These are phyloP conservation scores for Camelina neglecta DNA, from an alignment of 345 rosid genomes.

Conservation along the genomic window DNA sequence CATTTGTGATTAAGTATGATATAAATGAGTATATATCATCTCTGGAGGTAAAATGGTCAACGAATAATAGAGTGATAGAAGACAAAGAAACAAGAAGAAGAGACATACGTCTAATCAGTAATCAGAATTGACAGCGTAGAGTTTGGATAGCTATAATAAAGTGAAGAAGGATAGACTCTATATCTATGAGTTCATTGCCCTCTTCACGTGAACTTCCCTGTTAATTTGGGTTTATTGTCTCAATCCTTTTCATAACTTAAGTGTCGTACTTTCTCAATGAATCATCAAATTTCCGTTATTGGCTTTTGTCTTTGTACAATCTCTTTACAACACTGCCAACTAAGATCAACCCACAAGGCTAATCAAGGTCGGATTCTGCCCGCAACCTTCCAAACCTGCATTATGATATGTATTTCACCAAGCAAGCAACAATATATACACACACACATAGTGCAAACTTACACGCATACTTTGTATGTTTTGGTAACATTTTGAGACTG, in stretches of 20 bases:
- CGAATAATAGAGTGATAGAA: slow-evolving; percentile 16
- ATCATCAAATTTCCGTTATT: background rate
- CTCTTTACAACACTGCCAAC: background rate
- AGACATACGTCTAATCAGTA: slow-evolving; percentile 33
- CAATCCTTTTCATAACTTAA: background rate
- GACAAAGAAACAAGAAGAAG: slow-evolving; percentile 2
- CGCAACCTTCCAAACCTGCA: background rate
- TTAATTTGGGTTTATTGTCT: slow-evolving; percentile 14
- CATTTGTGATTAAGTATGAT: background rate
- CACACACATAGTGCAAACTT: slow-evolving; percentile 23
- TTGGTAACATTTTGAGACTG: slow-evolving; percentile 29
- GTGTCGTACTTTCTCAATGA: background rate
- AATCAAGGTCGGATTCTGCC: background rate
- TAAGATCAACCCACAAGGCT: background rate
- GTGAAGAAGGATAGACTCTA: slow-evolving; percentile 19
- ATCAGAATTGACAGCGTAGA: slow-evolving; percentile 17
- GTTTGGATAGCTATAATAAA: slow-evolving; percentile 10
- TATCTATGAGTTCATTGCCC: slow-evolving; percentile 13
- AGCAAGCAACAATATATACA: slow-evolving; percentile 15
- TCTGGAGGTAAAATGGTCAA: background rate
- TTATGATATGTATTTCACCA: background rate
- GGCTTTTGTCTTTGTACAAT: background rate
- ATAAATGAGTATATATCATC: slow-evolving; percentile 1
- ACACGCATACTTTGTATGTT: slow-evolving; percentile 30
- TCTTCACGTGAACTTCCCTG: slow-evolving; percentile 34